Evolutionary conservation across 148 eudicot genomes (phyloP).

Genomic region (Rhododendron mucronatum): DNA sequence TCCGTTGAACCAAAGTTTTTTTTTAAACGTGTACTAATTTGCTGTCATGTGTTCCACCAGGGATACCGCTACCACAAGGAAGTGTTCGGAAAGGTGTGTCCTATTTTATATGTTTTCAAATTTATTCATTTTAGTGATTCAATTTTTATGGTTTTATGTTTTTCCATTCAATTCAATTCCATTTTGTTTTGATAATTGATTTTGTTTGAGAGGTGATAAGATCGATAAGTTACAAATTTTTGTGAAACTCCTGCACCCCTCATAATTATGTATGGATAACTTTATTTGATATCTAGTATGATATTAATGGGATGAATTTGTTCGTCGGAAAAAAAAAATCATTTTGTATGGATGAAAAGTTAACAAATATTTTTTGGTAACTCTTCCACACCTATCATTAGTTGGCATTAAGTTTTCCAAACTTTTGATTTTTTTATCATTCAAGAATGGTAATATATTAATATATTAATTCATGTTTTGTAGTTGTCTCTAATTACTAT

Average conservation of each 20-base stretch:
- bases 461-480: no score
- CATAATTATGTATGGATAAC: no score
- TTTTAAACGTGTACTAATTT: neutral
- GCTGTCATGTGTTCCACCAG: constrained; percentile 31
- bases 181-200: neutral
- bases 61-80: constrained; percentile 75
- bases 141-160: neutral
- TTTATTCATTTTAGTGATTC: neutral
- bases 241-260: neutral
- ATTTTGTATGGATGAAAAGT: no score
- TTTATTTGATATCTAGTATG: no score
- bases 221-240: neutral
- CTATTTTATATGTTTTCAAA: neutral
- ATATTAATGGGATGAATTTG: no score
- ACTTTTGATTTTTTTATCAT: no score
- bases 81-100: constrained; percentile 55
- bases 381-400: no score
- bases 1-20: neutral
- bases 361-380: no score
- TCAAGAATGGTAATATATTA: no score
- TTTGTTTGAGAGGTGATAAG: neutral
- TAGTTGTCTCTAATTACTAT: no score
- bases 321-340: no score
- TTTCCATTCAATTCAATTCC: neutral
- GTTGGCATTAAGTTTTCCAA: no score